Percentiles rank a stretch among this genome's conserved stretches.
Evolutionary conservation across 345 rosid species (phyloP).

Genomic region (Brassica napus): Da-Ae NC_063443.1:12923001-12923500

Average conservation of each 20-base stretch:
- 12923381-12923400: slow-evolving; percentile 74
- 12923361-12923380: slow-evolving; percentile 86
- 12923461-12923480: background rate
- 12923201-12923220: slow-evolving; percentile 81
- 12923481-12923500: background rate
- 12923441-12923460: background rate
- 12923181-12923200: slow-evolving; percentile 86
- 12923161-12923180: slow-evolving; percentile 82
- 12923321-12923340: slow-evolving; percentile 74
- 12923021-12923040: slow-evolving; percentile 86
- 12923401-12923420: slow-evolving; percentile 74
- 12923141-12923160: slow-evolving; percentile 82
- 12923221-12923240: slow-evolving; percentile 94
- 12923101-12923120: slow-evolving; percentile 19
- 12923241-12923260: slow-evolving; percentile 92
- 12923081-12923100: slow-evolving; percentile 64
- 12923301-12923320: slow-evolving; percentile 93
- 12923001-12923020: slow-evolving; percentile 90
- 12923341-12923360: slow-evolving; percentile 92
- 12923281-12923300: slow-evolving; percentile 83
- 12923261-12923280: slow-evolving; percentile 74
- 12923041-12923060: slow-evolving; percentile 98
- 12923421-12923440: background rate
- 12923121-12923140: slow-evolving; percentile 38
- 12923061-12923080: slow-evolving; percentile 76